Evolutionary conservation across 2,329 filamentous ascomycete genomes (phyloP).

Genomic region (Dactylellina sp.): DNA sequence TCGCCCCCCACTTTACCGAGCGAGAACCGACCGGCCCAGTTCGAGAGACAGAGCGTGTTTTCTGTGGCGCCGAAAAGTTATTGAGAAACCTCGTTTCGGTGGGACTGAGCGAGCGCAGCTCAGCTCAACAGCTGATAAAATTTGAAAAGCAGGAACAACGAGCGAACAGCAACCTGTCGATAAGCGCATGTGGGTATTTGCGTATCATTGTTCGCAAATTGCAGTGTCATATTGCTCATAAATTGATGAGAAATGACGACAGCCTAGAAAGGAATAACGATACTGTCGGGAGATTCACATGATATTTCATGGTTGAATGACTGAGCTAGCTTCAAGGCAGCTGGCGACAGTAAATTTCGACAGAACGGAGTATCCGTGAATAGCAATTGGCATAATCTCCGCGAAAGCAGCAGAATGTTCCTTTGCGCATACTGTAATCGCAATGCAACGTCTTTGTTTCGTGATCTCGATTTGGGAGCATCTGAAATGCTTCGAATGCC

Average conservation of each 20-base stretch:
- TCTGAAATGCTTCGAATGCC: no score
- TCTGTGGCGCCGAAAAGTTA: conserved; percentile 33
- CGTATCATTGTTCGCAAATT: conserved; percentile 3
- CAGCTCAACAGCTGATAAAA: background rate
- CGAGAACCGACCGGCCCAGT: conserved; percentile 4
- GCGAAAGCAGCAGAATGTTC: conserved; percentile 6
- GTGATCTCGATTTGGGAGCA: conserved; percentile 15
- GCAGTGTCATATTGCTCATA: conserved; percentile 30
- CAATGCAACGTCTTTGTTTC: conserved; percentile 13
- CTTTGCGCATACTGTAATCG: background rate
- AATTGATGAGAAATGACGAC: conserved; percentile 41
- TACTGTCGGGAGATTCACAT: conserved; percentile 49
- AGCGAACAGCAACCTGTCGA: conserved; percentile 37
- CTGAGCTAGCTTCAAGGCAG: conserved; percentile 17
- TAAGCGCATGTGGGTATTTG: conserved; percentile 33
- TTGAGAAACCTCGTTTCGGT: conserved; percentile 26
- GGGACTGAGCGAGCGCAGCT: background rate
- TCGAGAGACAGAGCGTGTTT: conserved; percentile 15
- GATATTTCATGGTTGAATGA: conserved; percentile 10
- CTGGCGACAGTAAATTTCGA: conserved; percentile 3
- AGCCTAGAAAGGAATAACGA: conserved; percentile 40
- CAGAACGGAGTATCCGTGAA: background rate
- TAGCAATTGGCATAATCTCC: conserved; percentile 18
- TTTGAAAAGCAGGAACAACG: conserved; percentile 11
- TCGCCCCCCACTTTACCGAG: conserved; percentile 38